Conservation (phyloP, 768 basidiomycete species). For the Boletus rubescentipes region DNA sequence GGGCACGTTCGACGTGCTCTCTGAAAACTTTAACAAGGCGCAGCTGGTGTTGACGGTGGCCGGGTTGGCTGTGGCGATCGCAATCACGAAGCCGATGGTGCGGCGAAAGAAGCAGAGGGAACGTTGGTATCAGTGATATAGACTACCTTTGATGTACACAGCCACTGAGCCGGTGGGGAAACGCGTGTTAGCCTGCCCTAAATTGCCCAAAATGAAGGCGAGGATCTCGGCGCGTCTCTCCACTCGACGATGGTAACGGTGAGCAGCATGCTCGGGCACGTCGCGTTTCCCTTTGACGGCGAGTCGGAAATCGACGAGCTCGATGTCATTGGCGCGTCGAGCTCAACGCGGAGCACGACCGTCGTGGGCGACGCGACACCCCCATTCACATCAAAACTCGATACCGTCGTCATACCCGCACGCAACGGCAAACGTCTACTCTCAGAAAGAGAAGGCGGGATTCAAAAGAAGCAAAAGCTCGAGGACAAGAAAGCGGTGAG, state of each 20-base stretch:
- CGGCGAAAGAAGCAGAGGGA: constrained; percentile 61
- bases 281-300: constrained; percentile 8
- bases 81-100: constrained; percentile 83
- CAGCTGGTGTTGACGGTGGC: constrained; percentile 84
- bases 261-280: constrained; percentile 2
- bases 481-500: constrained; percentile 44
- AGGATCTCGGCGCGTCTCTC: background rate
- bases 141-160: constrained; percentile 1
- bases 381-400: background rate
- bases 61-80: constrained; percentile 71
- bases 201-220: background rate
- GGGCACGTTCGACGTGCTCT: constrained; percentile 89
- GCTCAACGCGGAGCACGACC: constrained; percentile 29
- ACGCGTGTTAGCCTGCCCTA: constrained; percentile 31
- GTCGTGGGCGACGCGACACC: constrained; percentile 30
- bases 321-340: constrained; percentile 27
- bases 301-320: constrained; percentile 28
- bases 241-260: background rate
- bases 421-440: constrained; percentile 18
- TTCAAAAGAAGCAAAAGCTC: constrained; percentile 32
- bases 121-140: constrained; percentile 58
- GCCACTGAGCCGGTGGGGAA: constrained; percentile 5
- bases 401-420: constrained; percentile 14
- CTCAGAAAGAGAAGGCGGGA: background rate
- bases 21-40: constrained; percentile 88